Base-by-base conservation (phyloP, 176 grass and related monocot genomes). In the Carex pumila region DNA sequence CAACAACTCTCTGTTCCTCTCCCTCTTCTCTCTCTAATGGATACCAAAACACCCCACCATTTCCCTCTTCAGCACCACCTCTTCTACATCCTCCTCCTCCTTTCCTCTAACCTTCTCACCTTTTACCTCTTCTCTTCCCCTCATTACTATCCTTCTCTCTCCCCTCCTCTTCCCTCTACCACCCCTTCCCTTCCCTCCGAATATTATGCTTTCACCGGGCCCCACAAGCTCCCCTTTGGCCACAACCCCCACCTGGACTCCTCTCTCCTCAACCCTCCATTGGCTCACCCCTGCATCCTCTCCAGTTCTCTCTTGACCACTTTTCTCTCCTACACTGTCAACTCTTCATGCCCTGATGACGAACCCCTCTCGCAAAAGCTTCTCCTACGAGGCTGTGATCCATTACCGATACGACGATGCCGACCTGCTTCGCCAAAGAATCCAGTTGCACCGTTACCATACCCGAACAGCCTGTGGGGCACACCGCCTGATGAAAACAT, bases 331-430 rank as follows among this genome's bases (percentile, higher is more conserved):
- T 89, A 89, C 79, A 12, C 65, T 25, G 67, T 89, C 84, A 89
- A 89, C 84, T 72, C 79, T 52, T 89, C 88, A 60, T 89, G 88
- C 78, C 88, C 84, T 14, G 88, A 89, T 59, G 88, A 89, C 49
- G 88, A 89, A 32, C 49, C 63, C 3, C 58, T 83, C 12, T 52
- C 70, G 0, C 88, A 89, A 65, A 82, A 82, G 47, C 84, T 89
- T 63, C 88, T 86, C 61, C 59, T 89, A 36, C 34, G 64, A 0
- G 88, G 88, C 32, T 89, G 88, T 49, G 88, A 89, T 50, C 88
- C 88, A 9, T 75, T 89, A 29, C 88, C 88, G 4, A 71, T 84
- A 29, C 83, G 84, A 5, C 70, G 88, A 70, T 89, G 88, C n/a
- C 58, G 79, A 14, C 67, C 88, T 3, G 68, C 88, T 13, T 80